These are phyloP conservation scores for Mycena kentingensis DNA, from an alignment of 768 basidiomycete genomes.

Conservation along the genomic window DNA sequence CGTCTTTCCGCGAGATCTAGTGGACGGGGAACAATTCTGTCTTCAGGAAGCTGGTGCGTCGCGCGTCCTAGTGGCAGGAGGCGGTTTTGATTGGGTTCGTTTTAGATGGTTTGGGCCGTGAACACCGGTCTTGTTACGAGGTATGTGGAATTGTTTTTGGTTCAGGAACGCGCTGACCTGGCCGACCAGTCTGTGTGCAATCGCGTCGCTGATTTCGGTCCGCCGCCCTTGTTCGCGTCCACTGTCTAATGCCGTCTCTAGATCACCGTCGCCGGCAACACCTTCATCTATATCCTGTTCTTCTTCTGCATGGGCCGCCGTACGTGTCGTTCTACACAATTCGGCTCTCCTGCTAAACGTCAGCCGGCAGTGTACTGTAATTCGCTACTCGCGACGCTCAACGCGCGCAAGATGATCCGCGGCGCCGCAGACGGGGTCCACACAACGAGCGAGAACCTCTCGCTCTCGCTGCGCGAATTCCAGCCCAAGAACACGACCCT, in stretches of 20 bases:
- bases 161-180: neutral
- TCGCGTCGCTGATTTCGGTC: slow-evolving; percentile 56
- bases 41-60: slow-evolving; percentile 41
- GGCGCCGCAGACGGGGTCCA: slow-evolving; percentile 40
- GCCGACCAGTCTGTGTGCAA: slow-evolving; percentile 50
- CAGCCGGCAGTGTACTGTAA: slow-evolving; percentile 56
- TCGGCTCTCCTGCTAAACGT: neutral
- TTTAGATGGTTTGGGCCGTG: slow-evolving; percentile 47
- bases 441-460: slow-evolving; percentile 43
- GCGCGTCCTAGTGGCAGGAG: neutral
- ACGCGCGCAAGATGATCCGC: slow-evolving; percentile 53
- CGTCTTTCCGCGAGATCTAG: too few relatives aligned
- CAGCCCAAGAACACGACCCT: slow-evolving; percentile 33
- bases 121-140: slow-evolving; percentile 46
- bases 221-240: neutral
- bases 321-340: slow-evolving; percentile 34
- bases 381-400: slow-evolving; percentile 61
- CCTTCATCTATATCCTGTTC: slow-evolving; percentile 60
- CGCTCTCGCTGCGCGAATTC: slow-evolving; percentile 42
- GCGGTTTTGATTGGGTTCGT: neutral
- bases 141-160: slow-evolving; percentile 21
- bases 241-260: slow-evolving; percentile 24
- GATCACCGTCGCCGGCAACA: slow-evolving; percentile 49
- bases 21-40: too few relatives aligned
- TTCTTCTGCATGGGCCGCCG: slow-evolving; percentile 62